Conservation (phyloP, 106 monocot genomes). For the Platanthera zijinensis region DNA sequence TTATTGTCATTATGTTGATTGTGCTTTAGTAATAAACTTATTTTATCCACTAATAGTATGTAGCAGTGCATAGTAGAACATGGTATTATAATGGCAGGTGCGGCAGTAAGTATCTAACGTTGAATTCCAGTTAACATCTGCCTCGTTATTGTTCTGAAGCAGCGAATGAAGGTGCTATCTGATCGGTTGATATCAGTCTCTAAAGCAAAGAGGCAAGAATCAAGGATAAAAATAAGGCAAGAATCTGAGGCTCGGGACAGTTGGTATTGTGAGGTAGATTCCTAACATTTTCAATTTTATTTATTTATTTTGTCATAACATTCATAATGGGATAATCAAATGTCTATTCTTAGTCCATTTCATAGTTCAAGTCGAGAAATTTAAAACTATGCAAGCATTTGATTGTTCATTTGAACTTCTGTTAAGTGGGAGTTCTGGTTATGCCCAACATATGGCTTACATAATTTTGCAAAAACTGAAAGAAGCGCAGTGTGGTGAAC, state of each 20-base stretch:
- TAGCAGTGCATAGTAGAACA: neutral
- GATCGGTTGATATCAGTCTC: slow-evolving; percentile 86
- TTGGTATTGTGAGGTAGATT: slow-evolving; percentile 81
- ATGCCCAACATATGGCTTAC: neutral
- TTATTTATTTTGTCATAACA: neutral
- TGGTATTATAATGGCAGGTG: neutral
- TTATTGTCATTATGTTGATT: no score
- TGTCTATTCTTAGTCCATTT: neutral
- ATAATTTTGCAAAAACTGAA: no score
- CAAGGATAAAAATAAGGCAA: slow-evolving; percentile 82
- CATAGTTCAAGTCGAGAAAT: neutral
- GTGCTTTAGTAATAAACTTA: neutral
- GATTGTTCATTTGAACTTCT: neutral
- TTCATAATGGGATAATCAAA: neutral
- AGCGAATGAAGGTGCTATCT: slow-evolving; percentile 78
- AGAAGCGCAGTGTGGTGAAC: no score
- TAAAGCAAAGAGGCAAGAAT: slow-evolving; percentile 92
- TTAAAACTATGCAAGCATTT: neutral
- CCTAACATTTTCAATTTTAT: slow-evolving; percentile 1
- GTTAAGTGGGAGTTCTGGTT: neutral
- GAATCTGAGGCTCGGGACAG: slow-evolving; percentile 88
- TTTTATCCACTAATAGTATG: neutral
- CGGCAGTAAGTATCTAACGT: neutral
- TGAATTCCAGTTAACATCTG: neutral
- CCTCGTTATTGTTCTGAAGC: slow-evolving; percentile 16